Base-by-base conservation (phyloP, 306 rosid species). In the Sechiopsis laciniata region DNA sequence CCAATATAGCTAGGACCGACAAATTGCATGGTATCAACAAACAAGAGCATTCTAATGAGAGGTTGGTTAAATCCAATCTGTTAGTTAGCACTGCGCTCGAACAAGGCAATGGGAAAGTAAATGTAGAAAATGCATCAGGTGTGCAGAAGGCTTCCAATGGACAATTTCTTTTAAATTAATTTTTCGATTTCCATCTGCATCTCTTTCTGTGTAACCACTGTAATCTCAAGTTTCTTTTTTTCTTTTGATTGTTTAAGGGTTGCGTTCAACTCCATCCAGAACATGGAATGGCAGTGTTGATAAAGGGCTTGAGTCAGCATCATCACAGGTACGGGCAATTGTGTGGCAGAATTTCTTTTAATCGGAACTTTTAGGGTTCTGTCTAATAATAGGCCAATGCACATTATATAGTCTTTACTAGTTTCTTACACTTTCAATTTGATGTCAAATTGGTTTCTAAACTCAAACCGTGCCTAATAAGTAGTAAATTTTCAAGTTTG, bases 61-160 rank as follows among this genome's bases (percentile, higher is more conserved):
- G 75, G 81, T 81, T 81, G 72, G 79, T 74, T 35, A 85, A 84
- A 73, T 81, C 63, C 68, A 81, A 66, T 71, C 68, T 78, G 53
- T 73, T 82, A 60, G 48, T 76, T 77, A 77, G 82, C 65, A 64
- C 70, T 72, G 85, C 81, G 58, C 88, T 85, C 42, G 96, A 85
- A 71, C 80, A 76, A 81, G 82, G 80, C 74, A 75, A 77, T 76
- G 84, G 81, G 75, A 85, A 83, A 80, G 78, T 81, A 68, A 80
- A 61, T 84, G 1, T 80, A 78, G 97, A 89, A 80, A 77, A 59
- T 62, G 20, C 80, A 35, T 81, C 96, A 91, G 99, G 99, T 94
- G 16, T 77, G 83, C 37, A 37, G 56, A 59, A 16, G 50, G 59
- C 24, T 74, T 74, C 70, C 46, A 57, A 32, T 32, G 37, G 37